A percentile compares a stretch with the other conserved stretches of the same genome.
Evolutionary conservation across 225 moss, liverwort and hornwort genomes (phyloP).

Genomic region (Marchantia paleacea): DNA sequence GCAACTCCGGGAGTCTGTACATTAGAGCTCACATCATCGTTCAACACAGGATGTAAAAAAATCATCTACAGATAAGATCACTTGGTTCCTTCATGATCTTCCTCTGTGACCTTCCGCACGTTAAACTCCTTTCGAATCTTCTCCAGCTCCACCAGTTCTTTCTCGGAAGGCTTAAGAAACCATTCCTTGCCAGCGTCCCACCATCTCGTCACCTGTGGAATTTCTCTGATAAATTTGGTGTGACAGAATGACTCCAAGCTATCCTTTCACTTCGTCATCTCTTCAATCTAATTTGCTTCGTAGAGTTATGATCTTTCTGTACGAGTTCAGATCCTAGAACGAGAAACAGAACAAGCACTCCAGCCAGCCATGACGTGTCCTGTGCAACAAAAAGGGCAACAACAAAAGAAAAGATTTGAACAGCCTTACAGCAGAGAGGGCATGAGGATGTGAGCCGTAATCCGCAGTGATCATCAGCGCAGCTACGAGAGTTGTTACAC

Average conservation of each 20-base stretch:
- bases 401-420: conserved; percentile 40
- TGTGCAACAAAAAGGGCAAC: no score
- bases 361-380: no score
- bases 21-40: not conserved
- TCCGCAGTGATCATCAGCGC: conserved; percentile 13
- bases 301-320: not conserved
- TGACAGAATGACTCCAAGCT: not conserved
- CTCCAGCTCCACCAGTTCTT: conserved; percentile 70
- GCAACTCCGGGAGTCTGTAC: not conserved
- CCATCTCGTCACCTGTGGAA: conserved; percentile 35
- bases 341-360: not conserved
- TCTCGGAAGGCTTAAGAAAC: conserved; percentile 66
- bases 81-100: not conserved
- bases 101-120: not conserved
- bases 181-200: conserved; percentile 51
- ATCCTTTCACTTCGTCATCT: not conserved
- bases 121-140: conserved; percentile 33
- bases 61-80: not conserved
- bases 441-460: conserved; percentile 9
- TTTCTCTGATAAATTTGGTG: not conserved
- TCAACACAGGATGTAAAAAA: not conserved
- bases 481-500: conserved; percentile 9
- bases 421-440: conserved; percentile 34
- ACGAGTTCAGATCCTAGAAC: not conserved
- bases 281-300: no score